Evolutionary conservation across 306 rosid genomes (phyloP).

Genomic region (Albizia julibrissin): DNA sequence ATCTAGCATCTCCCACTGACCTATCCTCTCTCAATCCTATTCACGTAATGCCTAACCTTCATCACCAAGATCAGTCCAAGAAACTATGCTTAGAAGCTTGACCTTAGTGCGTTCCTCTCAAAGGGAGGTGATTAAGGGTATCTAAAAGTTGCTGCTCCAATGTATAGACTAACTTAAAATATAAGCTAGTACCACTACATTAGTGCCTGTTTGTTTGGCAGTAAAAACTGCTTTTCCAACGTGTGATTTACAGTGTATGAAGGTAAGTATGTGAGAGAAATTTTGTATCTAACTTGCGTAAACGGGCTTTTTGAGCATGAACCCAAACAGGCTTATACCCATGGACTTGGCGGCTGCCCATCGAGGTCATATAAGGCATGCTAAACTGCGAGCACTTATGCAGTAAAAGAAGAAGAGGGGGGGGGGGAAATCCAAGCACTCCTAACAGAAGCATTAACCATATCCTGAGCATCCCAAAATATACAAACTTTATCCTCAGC

Average conservation of each 20-base stretch:
- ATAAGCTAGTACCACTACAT: neutral
- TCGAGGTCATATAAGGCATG: slow-evolving; percentile 20
- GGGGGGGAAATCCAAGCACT: neutral
- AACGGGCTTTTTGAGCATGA: too few species aligned
- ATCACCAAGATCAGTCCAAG: neutral
- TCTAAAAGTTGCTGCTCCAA: slow-evolving; percentile 10
- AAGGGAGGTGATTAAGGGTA: too few species aligned
- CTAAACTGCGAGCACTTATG: slow-evolving; percentile 8
- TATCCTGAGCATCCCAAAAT: neutral
- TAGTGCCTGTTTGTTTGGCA: too few species aligned
- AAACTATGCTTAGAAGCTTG: neutral
- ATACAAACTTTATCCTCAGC: neutral
- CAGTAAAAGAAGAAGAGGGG: neutral
- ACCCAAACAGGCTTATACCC: too few species aligned
- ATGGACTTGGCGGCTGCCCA: neutral
- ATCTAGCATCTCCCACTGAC: neutral
- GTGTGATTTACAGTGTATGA: too few species aligned
- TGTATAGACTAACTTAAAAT: slow-evolving; percentile 5
- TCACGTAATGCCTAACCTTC: neutral
- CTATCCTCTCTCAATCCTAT: neutral
- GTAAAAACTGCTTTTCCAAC: too few species aligned
- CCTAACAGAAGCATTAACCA: slow-evolving; percentile 1
- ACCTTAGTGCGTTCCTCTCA: neutral
- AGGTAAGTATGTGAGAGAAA: too few species aligned
- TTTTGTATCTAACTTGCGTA: too few species aligned